Percentiles rank a stretch among this genome's conserved stretches.
Evolutionary conservation across 106 monocot genomes (phyloP).

Genomic region (Allium cepa): DNA sequence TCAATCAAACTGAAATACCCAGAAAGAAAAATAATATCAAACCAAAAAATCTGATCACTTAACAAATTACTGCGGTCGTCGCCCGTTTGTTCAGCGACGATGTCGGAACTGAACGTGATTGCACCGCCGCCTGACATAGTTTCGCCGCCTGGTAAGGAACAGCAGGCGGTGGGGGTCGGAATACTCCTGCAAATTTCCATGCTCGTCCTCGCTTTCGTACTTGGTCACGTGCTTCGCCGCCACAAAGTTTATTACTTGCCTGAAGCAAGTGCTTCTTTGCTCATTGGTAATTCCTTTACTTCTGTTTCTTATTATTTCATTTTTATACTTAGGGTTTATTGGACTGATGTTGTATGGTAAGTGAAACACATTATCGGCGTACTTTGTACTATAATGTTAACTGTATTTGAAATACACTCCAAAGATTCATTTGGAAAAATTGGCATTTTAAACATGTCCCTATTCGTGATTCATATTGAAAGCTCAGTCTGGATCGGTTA

Average conservation of each 20-base stretch:
- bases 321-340: conserved; percentile 1
- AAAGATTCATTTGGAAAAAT: too few species aligned
- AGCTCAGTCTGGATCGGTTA: too few species aligned
- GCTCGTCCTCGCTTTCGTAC: conserved; percentile 86
- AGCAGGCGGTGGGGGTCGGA: conserved; percentile 92
- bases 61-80: neutral
- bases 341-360: neutral
- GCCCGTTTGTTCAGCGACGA: neutral
- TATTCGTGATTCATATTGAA: too few species aligned
- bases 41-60: too few species aligned
- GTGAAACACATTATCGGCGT: too few species aligned
- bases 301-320: neutral
- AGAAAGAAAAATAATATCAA: too few species aligned
- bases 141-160: conserved; percentile 60
- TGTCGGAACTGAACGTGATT: conserved; percentile 33
- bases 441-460: too few species aligned
- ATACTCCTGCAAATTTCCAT: conserved; percentile 92
- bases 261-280: conserved; percentile 91
- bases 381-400: too few species aligned
- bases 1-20: too few species aligned
- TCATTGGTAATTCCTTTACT: conserved; percentile 40
- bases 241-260: conserved; percentile 84
- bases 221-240: conserved; percentile 83
- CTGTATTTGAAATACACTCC: too few species aligned
- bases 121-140: conserved; percentile 27